Conservation (phyloP, 2,329 filamentous ascomycete species). For the Aspergillus fructus region DNA sequence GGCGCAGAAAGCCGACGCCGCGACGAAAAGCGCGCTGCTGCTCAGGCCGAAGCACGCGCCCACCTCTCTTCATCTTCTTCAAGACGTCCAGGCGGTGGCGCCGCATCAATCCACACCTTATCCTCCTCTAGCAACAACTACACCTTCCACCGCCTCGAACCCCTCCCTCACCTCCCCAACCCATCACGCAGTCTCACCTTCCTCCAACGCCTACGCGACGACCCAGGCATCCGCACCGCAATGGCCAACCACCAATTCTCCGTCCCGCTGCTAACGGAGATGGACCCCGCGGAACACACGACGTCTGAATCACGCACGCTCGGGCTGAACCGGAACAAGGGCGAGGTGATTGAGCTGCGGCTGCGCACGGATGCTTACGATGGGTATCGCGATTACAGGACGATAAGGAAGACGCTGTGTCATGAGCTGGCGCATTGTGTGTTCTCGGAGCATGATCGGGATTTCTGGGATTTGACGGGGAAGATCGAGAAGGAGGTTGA, state of each 20-base stretch:
- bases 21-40: constrained; percentile 30
- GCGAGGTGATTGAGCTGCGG: constrained; percentile 86
- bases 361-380: constrained; percentile 92
- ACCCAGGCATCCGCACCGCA: constrained; percentile 77
- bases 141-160: constrained; percentile 76
- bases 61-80: not conserved
- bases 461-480: constrained; percentile 87
- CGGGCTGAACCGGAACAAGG: constrained; percentile 81
- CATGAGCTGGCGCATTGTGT: constrained; percentile 96
- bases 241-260: constrained; percentile 85
- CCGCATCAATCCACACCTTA: constrained; percentile 28
- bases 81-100: constrained; percentile 5
- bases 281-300: constrained; percentile 86
- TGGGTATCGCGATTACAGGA: constrained; percentile 89
- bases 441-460: constrained; percentile 74
- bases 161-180: constrained; percentile 74
- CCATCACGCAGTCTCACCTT: constrained; percentile 70
- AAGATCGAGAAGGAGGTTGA: constrained; percentile 87
- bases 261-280: constrained; percentile 86
- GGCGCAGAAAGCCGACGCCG: constrained; percentile 27
- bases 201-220: constrained; percentile 72
- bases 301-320: constrained; percentile 78
- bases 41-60: constrained; percentile 21
- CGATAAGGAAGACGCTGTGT: constrained; percentile 86
- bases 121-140: constrained; percentile 61